Evolutionary conservation across 2,329 filamentous ascomycete genomes (phyloP), one percentile per base, ranked within the genome.

Genomic region (Xylaria sp.): DNA sequence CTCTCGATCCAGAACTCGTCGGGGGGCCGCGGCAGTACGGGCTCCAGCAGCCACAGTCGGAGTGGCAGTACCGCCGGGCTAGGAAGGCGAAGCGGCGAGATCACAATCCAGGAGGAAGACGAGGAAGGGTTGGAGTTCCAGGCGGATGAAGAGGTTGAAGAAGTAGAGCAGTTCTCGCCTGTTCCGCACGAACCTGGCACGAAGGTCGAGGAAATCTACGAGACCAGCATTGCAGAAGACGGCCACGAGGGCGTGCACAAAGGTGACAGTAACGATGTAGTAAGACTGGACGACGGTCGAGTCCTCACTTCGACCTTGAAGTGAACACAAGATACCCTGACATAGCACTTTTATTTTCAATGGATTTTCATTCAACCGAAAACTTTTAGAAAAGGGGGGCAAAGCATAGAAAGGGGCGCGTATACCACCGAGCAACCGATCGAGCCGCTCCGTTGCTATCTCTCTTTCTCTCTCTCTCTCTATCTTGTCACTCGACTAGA

Each of bases 61-160:
- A 87, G 78, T 73, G 82, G 82, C 1, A 91, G 88, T 67, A 82
- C 85, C 2, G 83, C 78, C 23, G 82, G 81, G 0, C 74, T 86
- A 54, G 88, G 88, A 0, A 78, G 89, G 34, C 77, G 86, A 23
- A 92, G 88, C 57, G 87, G 85, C 7, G 90, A 92, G 74, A 86
- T 90, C 56, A 86, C 86, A n/a, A 88, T 89, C 39, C 81, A 86
- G 63, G 85, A 88, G 65, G 84, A 84, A 64, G 84, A 86, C 39
- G 84, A 87, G 63, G 80, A 82, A 48, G 74, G 68, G 2, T 71
- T 72, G 57, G 72, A 72, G 7, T 52, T 61, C 10, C 66, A 65
- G 47, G 63, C 57, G 11, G 69, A 69, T n/a, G 68, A 67, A 34
- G 72, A 72, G 7, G 63, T 68, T 62, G 75, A 64, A 50, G 71